A percentile compares a stretch with the other conserved stretches of the same genome.
Conservation (phyloP, 1,139 yeast species). For the Candida tunisiensis region DNA sequence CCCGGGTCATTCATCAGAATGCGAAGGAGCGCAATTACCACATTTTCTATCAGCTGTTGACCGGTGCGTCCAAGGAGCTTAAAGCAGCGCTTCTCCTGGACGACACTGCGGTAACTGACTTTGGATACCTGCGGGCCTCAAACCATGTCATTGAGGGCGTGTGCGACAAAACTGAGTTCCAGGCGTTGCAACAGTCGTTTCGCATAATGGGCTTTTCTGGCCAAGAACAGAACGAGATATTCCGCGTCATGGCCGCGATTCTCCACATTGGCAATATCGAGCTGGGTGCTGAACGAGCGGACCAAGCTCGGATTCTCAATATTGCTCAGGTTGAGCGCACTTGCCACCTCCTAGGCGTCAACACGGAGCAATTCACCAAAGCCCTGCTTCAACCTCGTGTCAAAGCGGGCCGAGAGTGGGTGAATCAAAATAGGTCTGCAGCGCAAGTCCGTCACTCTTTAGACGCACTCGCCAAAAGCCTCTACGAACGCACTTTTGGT, state of each 20-base stretch:
- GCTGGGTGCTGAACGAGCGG: constrained; percentile 47
- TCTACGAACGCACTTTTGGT: constrained; percentile 75
- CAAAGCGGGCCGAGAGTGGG: constrained; percentile 81
- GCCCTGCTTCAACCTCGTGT: constrained; percentile 67
- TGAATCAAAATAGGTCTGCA: constrained; percentile 65
- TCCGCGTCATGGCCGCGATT: constrained; percentile 56
- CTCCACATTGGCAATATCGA: constrained; percentile 77
- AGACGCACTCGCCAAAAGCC: constrained; percentile 75
- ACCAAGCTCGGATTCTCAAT: constrained; percentile 59
- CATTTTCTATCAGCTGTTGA: constrained; percentile 71
- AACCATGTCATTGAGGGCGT: constrained; percentile 45
- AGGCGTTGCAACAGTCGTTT: constrained; percentile 45
- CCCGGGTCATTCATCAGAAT: constrained; percentile 78
- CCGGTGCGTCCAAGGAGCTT: constrained; percentile 41
- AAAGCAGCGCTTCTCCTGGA: constrained; percentile 30
- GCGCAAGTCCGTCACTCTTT: constrained; percentile 65
- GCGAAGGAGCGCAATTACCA: constrained; percentile 77
- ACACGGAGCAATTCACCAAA: constrained; percentile 33
- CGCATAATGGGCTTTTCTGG: constrained; percentile 53
- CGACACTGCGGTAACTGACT: constrained; percentile 26
- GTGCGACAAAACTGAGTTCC: constrained; percentile 58
- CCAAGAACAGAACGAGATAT: constrained; percentile 39
- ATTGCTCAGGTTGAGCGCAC: constrained; percentile 36
- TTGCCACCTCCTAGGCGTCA: constrained; percentile 49
- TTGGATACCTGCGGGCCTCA: constrained; percentile 43